These are phyloP conservation scores for Gigaspora rosea DNA, from an alignment of 192 early-diverging fungal genomes.

Conservation along the genomic window DNA sequence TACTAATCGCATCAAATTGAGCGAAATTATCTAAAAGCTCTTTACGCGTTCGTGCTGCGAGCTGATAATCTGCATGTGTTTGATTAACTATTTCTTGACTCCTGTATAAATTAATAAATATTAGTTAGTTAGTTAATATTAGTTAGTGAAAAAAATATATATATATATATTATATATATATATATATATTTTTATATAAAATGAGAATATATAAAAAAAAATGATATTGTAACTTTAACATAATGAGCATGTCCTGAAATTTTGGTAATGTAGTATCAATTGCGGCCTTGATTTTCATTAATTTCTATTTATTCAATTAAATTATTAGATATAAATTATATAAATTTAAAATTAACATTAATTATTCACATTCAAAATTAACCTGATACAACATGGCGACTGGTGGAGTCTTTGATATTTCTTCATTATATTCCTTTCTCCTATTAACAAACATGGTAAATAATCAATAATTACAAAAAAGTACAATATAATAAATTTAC, in stretches of 20 bases:
- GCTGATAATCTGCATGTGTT: constrained; percentile 55
- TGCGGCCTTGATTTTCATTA: constrained; percentile 36
- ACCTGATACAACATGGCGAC: constrained; percentile 46
- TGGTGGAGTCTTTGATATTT: constrained; percentile 37
- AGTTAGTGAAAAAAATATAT: background rate
- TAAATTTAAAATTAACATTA: background rate
- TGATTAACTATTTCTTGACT: constrained; percentile 41
- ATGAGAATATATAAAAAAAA: background rate
- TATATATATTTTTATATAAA: background rate
- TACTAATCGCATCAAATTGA: constrained; percentile 60
- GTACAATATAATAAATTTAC: background rate
- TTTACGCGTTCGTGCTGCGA: constrained; percentile 63
- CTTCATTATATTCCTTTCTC: constrained; percentile 46
- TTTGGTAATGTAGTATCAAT: constrained; percentile 58
- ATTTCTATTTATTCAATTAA: constrained; percentile 27
- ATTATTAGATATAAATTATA: constrained; percentile 5
- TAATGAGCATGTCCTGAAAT: constrained; percentile 59
- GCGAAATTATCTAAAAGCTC: constrained; percentile 68
- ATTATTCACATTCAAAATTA: background rate
- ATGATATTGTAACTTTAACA: constrained; percentile 48
- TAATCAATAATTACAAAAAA: background rate
- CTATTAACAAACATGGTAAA: constrained; percentile 22
- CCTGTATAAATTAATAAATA: constrained; percentile 14
- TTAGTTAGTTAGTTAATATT: background rate
- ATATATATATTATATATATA: no score